Evolutionary conservation across 805 yeast genomes (phyloP), one percentile per base, ranked within the genome.

Genomic region (Candida broadrunensis): DNA sequence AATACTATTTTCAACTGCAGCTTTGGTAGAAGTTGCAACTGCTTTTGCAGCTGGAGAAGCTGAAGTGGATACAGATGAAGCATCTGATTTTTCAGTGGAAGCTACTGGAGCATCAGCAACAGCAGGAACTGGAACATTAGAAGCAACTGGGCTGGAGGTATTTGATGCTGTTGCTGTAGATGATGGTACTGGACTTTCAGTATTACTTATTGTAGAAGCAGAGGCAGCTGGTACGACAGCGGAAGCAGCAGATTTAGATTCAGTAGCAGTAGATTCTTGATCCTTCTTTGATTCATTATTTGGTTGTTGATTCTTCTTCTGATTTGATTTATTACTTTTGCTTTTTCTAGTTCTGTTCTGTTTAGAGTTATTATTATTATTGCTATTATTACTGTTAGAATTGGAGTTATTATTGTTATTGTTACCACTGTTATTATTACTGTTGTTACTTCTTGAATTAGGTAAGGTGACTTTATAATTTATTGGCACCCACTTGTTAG

Each of bases 401-500:
- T 25, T 29, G 36, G 5, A 13, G 25, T 25, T 24, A 52, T 55
- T 61, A 48, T 42, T 51, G 38, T 54, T 48, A 25, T 49, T 43
- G 33, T 56, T 61, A 37, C 52, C 53, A 33, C 27, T 30, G 34
- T 46, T 46, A 37, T 47, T 48, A 33, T 25, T 29, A 38, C 9
- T 20, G 25, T 25, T 24, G 6, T n/a, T 14, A 17, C 32, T 26
- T 55, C 70, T 65, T n/a, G 68, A 50, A 46, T 53, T 60, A 24
- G 72, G 65, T 48, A 70, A 61, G 30, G 60, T 61, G 20, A 70
- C 72, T 47, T 70, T 70, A 24, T 73, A 73, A 41, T 49, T 59
- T 40, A 70, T 63, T 14, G 75, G 75, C 19, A 70, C 71, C 75
- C 75, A 70, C 48, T 70, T 67, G 47, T 58, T 68, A 38, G 70